A percentile compares a stretch with the other conserved stretches of the same genome.
Evolutionary conservation across 2,329 filamentous ascomycete species (phyloP).

Genomic region (Mycosphaerella arachidis): DNA sequence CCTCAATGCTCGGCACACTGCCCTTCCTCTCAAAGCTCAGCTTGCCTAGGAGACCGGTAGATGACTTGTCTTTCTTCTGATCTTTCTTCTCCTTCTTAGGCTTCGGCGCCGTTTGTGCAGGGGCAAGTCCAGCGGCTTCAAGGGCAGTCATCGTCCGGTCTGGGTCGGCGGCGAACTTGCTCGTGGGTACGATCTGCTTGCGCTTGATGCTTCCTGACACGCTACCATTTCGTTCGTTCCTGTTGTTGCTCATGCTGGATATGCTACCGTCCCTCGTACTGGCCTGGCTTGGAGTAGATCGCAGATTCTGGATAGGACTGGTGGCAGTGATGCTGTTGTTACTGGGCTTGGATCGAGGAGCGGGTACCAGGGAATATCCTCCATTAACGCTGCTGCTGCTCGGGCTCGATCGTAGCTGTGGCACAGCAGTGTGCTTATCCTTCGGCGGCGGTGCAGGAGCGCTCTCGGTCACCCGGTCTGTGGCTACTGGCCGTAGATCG

Average conservation of each 20-base stretch:
- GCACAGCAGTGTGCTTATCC: slow-evolving; percentile 2
- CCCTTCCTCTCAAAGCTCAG: slow-evolving; percentile 1
- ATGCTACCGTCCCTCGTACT: neutral
- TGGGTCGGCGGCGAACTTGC: neutral
- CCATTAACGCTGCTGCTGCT: neutral
- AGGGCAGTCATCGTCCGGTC: neutral
- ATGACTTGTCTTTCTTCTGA: neutral
- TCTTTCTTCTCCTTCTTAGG: neutral
- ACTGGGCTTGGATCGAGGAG: neutral
- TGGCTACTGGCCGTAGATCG: slow-evolving; percentile 1
- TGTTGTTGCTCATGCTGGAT: neutral
- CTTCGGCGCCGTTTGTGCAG: neutral
- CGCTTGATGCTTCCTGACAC: neutral
- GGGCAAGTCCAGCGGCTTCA: neutral
- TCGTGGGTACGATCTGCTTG: neutral
- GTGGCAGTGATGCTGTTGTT: neutral
- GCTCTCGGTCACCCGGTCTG: neutral
- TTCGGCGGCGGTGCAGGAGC: slow-evolving; percentile 4
- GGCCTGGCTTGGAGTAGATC: neutral
- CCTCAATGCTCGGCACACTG: neutral
- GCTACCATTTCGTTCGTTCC: neutral
- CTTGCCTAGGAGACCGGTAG: neutral
- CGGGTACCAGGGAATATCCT: neutral
- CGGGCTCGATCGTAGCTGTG: neutral
- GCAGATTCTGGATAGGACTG: neutral